phyloP scores from a whole-genome alignment of 164 flowering plant genomes.

The Cinnamomum micranthum region DNA sequence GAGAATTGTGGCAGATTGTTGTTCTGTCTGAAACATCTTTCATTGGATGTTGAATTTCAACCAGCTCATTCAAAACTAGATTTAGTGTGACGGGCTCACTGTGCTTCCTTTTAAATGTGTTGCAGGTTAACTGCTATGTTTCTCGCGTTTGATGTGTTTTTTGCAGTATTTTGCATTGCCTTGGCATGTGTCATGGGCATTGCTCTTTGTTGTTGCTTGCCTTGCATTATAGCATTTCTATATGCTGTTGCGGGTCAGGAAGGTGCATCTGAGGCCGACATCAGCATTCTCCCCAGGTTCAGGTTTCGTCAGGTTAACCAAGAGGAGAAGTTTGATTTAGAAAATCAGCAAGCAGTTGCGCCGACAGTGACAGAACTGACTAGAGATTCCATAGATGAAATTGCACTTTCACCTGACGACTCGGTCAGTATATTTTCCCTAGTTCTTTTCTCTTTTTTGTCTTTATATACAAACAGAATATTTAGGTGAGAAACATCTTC shows the following conservation, averaged over 20 bases:
- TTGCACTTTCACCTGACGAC: constrained; percentile 53
- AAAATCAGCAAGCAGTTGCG: constrained; percentile 25
- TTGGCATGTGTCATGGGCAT: constrained; percentile 51
- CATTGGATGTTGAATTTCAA: not conserved
- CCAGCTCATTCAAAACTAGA: not conserved
- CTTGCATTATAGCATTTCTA: constrained; percentile 45
- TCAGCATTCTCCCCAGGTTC: constrained; percentile 55
- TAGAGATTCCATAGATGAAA: constrained; percentile 25
- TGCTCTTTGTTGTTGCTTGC: constrained; percentile 54
- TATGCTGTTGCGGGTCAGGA: constrained; percentile 50
- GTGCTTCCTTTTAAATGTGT: not conserved
- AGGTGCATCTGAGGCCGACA: constrained; percentile 69
- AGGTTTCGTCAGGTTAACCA: constrained; percentile 25
- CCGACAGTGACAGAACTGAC: constrained; percentile 14
- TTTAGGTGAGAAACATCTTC: no score
- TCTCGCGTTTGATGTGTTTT: constrained; percentile 72
- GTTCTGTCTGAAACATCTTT: not conserved
- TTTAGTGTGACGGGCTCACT: not conserved
- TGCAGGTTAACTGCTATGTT: constrained; percentile 76
- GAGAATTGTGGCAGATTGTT: constrained; percentile 9
- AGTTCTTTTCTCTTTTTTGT: not conserved
- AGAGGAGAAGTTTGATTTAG: constrained; percentile 7
- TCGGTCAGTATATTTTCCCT: constrained; percentile 40
- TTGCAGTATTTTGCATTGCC: constrained; percentile 54
- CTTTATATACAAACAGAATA: not conserved